phyloP scores from a whole-genome alignment of 1,284 basidiomycete species.

The Melanopsichium pennsylvanicum region DNA sequence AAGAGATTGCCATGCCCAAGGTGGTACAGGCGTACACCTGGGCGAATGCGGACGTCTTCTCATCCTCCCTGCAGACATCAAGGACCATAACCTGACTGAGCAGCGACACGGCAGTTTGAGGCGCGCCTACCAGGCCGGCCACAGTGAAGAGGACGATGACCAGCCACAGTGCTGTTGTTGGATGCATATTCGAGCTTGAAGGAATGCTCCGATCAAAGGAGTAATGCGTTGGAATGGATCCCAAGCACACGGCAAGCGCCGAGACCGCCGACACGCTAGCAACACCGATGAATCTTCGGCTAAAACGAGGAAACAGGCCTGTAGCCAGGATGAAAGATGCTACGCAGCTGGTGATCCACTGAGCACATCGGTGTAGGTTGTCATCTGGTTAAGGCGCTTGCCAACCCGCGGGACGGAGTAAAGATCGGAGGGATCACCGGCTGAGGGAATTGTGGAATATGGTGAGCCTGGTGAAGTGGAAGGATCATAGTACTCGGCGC shows the following conservation, averaged over 20 bases:
- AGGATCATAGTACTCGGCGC: constrained; percentile 39
- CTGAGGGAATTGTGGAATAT: constrained; percentile 13
- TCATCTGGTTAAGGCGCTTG: constrained; percentile 25
- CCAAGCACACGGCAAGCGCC: neutral
- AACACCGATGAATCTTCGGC: constrained; percentile 14
- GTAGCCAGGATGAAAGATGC: constrained; percentile 21
- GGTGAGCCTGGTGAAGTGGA: constrained; percentile 2
- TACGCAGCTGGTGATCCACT: constrained; percentile 8
- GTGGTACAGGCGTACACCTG: constrained; percentile 6
- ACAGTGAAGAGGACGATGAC: neutral
- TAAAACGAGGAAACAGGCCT: constrained; percentile 12
- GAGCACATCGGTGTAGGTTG: constrained; percentile 9
- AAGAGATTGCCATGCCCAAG: constrained; percentile 17
- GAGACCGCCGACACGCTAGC: neutral
- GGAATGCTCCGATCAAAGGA: constrained; percentile 25
- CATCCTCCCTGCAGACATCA: constrained; percentile 24
- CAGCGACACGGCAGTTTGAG: constrained; percentile 4
- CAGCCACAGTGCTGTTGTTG: constrained; percentile 15
- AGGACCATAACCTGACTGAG: constrained; percentile 31
- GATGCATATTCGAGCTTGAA: constrained; percentile 21
- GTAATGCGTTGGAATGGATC: constrained; percentile 31
- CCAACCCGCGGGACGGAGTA: constrained; percentile 30
- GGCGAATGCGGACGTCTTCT: constrained; percentile 26
- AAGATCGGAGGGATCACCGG: constrained; percentile 14
- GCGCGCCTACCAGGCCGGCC: constrained; percentile 12